These are phyloP conservation scores for Ceratobasidium sp. DNA, from an alignment of 1,284 basidiomycete genomes.

Conservation along the genomic window DNA sequence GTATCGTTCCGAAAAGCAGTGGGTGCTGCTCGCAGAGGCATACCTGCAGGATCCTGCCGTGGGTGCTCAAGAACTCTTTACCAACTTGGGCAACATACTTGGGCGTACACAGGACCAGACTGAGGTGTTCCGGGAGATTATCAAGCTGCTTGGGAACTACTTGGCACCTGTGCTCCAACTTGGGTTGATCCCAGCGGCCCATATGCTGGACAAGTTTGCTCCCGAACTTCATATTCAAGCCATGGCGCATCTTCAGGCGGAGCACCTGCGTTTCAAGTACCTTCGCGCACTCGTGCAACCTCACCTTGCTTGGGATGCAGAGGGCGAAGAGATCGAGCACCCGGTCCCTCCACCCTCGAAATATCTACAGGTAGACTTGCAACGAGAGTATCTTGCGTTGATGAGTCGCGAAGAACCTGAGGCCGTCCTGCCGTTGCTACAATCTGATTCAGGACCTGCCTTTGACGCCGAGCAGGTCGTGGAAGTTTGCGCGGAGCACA, in stretches of 20 bases:
- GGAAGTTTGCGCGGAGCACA: conserved; percentile 73
- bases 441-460: conserved; percentile 66
- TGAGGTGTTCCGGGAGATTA: neutral
- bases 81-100: conserved; percentile 74
- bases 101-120: conserved; percentile 50
- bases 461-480: conserved; percentile 73
- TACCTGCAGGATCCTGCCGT: conserved; percentile 82
- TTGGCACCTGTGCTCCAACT: conserved; percentile 72
- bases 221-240: conserved; percentile 74
- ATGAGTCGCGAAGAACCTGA: conserved; percentile 78
- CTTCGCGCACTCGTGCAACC: conserved; percentile 81
- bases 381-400: conserved; percentile 77
- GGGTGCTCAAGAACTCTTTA: conserved; percentile 72
- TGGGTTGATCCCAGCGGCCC: conserved; percentile 75
- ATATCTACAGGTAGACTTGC: conserved; percentile 60
- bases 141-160: conserved; percentile 7
- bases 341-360: conserved; percentile 56
- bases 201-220: conserved; percentile 77
- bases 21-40: conserved; percentile 79
- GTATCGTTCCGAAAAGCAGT: conserved; percentile 80
- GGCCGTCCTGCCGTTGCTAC: conserved; percentile 75
- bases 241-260: conserved; percentile 62
- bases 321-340: conserved; percentile 44
- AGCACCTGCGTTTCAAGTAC: conserved; percentile 77
- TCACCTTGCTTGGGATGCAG: conserved; percentile 59